Conservation (phyloP, 768 basidiomycete species). For the Galerina marginata region DNA sequence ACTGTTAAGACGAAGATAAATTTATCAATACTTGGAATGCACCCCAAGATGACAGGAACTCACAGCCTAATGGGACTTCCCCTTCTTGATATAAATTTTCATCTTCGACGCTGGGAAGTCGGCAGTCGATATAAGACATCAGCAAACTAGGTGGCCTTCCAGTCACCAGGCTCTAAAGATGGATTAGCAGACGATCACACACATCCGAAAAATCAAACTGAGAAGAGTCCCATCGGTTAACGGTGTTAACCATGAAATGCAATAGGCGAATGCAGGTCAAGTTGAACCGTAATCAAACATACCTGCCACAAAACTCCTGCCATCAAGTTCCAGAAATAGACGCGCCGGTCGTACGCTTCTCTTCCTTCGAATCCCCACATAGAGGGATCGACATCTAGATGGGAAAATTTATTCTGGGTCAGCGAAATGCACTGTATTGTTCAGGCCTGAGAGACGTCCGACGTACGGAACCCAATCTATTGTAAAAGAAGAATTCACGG, state of each 20-base stretch:
- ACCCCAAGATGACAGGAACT: constrained; percentile 24
- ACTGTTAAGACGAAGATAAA: constrained; percentile 33
- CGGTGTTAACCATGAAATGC: not conserved
- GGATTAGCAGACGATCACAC: not conserved
- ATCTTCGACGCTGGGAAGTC: constrained; percentile 50
- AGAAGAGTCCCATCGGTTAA: not conserved
- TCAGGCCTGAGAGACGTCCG: not conserved
- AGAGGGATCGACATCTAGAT: constrained; percentile 53
- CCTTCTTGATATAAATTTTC: constrained; percentile 48
- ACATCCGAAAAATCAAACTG: not conserved
- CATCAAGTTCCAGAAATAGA: constrained; percentile 62
- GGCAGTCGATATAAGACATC: constrained; percentile 49
- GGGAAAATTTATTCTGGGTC: constrained; percentile 6
- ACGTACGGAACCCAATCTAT: constrained; percentile 52
- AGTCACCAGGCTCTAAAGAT: constrained; percentile 46
- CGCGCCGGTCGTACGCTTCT: constrained; percentile 57
- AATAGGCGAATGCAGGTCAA: constrained; percentile 1
- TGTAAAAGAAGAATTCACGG: constrained; percentile 3
- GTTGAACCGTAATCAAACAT: constrained; percentile 14
- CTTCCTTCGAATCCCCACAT: constrained; percentile 55
- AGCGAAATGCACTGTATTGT: constrained; percentile 1
- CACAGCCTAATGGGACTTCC: constrained; percentile 51
- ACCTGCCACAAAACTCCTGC: constrained; percentile 58
- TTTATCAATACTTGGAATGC: constrained; percentile 6
- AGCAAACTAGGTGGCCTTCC: constrained; percentile 54